These are phyloP conservation scores for Myxozyma monticola DNA, from an alignment of 805 yeast genomes.

Conservation along the genomic window DNA sequence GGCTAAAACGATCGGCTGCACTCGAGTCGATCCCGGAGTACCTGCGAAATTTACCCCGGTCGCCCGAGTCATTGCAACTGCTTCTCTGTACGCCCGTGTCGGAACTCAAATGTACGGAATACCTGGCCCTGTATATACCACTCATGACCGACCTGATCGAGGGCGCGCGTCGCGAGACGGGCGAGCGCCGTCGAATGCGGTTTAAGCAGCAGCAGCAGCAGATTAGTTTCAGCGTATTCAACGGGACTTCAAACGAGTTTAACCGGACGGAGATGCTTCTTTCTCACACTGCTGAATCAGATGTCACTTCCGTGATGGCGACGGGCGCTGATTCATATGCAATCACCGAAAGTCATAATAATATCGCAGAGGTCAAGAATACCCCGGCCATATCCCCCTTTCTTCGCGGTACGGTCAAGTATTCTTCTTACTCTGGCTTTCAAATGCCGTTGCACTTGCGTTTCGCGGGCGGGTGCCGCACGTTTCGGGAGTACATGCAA, in stretches of 20 bases:
- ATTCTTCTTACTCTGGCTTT: constrained; percentile 13
- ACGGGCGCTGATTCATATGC: too few species aligned
- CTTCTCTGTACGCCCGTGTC: constrained; percentile 2
- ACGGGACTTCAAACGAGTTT: too few species aligned
- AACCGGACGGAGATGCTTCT: too few species aligned
- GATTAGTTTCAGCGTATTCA: too few species aligned
- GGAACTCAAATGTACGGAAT: constrained; percentile 9
- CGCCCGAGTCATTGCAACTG: constrained; percentile 11
- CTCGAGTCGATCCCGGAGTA: neutral
- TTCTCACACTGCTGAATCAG: too few species aligned
- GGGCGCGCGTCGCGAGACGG: neutral
- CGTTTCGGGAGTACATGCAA: constrained; percentile 23
- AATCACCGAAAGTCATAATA: too few species aligned
- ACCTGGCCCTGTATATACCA: constrained; percentile 10
- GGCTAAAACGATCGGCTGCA: too few species aligned
- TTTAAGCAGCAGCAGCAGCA: too few species aligned
- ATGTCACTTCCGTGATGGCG: too few species aligned
- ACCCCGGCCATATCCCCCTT: neutral
- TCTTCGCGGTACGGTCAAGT: too few species aligned
- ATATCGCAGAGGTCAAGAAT: neutral
- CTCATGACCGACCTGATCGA: constrained; percentile 8
- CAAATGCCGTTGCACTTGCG: constrained; percentile 14
- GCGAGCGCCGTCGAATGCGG: too few species aligned
- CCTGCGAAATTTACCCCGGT: constrained; percentile 1
- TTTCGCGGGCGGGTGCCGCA: constrained; percentile 13